phyloP scores from a whole-genome alignment of 306 rosid species.

The Prunus kanzakura region DNA sequence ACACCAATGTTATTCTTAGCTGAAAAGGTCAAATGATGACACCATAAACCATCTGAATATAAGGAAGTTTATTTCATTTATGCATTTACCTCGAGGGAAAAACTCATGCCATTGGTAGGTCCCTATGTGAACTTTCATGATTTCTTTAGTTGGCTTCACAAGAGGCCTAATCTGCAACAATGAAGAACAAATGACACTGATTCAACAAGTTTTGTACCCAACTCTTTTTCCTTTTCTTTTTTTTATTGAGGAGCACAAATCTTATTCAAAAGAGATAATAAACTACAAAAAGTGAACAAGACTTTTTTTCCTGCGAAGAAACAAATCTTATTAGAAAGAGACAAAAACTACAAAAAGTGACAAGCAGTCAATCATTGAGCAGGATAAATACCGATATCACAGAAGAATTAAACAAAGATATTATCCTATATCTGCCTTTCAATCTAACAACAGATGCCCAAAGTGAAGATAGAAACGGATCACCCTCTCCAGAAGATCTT shows the following conservation, averaged over 20 bases:
- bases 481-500: neutral
- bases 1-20: constrained; percentile 84
- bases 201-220: constrained; percentile 13
- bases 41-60: constrained; percentile 12
- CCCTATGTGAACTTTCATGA: constrained; percentile 51
- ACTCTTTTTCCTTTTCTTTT: neutral
- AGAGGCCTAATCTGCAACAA: constrained; percentile 85
- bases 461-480: neutral
- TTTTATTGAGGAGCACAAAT: neutral
- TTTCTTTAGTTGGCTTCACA: constrained; percentile 74
- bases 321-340: neutral
- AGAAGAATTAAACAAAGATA: neutral
- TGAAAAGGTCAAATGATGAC: constrained; percentile 44
- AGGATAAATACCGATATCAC: neutral
- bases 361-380: neutral
- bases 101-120: constrained; percentile 84
- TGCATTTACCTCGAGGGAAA: constrained; percentile 78
- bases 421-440: neutral
- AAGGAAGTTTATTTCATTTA: constrained; percentile 9
- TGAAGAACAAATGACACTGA: constrained; percentile 17
- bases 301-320: neutral
- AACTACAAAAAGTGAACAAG: neutral
- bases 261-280: neutral
- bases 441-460: neutral
- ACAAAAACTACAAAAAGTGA: neutral